Base-by-base conservation (phyloP, 2,329 filamentous ascomycete species). In the Claviceps maximensis region DNA sequence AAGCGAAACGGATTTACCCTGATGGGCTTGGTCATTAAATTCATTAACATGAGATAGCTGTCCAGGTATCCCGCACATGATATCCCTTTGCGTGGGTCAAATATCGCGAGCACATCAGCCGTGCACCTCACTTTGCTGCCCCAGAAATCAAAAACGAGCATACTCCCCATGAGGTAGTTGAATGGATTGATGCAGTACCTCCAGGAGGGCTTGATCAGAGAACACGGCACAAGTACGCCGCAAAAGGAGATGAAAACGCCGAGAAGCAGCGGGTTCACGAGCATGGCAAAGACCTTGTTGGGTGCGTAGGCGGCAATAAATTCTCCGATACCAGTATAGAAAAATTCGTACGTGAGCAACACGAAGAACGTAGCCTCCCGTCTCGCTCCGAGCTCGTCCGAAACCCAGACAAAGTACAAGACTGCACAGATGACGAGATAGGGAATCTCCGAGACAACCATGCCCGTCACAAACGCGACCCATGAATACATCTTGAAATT, bases 201-300 rank as follows among this genome's bases (percentile, higher is more conserved):
- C 86, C 86, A 89, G 66, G 89, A 89, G 0, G 65, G 59, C 9
- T 80, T 77, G 23, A 89, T 74, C 27, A 75, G 74, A 0, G 60
- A 60, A 57, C 83, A 87, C 0, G 85, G 84, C 0, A 89, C 85
- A 5, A 88, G 71, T 1, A 89, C 83, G 56, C 86, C 86, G 59
- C 84, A 89, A 70, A 90, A 89, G 1, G 77, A 78, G 9, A 87
- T 74, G 2, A 88, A 71, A 42, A 80, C 64, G 61, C 75, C 72
- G 53, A 83, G 67, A 12, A 82, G 51, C 0, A 83, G 61, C 0
- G 78, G 78, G 57, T 82, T 82, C 55, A 74, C 72, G 4, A 83
- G 69, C 0, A 77, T 69, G 0, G 80, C 80, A 46, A 82, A 81
- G 12, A 80, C 74, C 36, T 74, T 78, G 56, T 80, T 82, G 0